Percentiles rank a stretch among this genome's conserved stretches.
Conservation (phyloP, 352 stramenopile species). For the Globisporangium canariense region DNA sequence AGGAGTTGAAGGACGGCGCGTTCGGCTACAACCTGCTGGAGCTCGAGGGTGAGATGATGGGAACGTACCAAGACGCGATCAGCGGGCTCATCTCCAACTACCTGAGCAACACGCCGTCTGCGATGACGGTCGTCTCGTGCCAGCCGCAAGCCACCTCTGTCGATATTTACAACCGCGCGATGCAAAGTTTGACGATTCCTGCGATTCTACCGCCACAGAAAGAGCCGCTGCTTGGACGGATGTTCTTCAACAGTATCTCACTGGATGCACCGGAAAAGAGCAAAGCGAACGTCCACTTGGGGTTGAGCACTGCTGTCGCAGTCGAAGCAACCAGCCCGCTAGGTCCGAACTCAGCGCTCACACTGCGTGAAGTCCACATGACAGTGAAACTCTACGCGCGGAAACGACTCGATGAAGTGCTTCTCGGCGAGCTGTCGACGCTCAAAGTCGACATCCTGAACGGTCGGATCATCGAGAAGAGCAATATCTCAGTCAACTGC, state of each 20-base stretch:
- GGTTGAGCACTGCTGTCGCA: slow-evolving; percentile 45
- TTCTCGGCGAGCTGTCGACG: slow-evolving; percentile 50
- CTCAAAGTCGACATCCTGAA: slow-evolving; percentile 51
- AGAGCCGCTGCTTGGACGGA: slow-evolving; percentile 50
- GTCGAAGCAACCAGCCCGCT: slow-evolving; percentile 73
- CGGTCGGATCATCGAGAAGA: slow-evolving; percentile 47
- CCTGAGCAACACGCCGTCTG: slow-evolving; percentile 50
- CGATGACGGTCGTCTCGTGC: slow-evolving; percentile 63
- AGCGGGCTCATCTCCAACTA: slow-evolving; percentile 78
- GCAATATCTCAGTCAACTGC: slow-evolving; percentile 74
- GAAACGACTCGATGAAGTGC: slow-evolving; percentile 22
- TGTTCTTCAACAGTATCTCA: slow-evolving; percentile 64
- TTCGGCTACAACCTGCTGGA: slow-evolving; percentile 72
- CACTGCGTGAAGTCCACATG: slow-evolving; percentile 59
- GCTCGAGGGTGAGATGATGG: slow-evolving; percentile 63
- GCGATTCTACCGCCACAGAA: slow-evolving; percentile 54
- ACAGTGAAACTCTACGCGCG: slow-evolving; percentile 44
- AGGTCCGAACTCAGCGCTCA: slow-evolving; percentile 51
- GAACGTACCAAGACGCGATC: slow-evolving; percentile 55
- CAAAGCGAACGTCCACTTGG: slow-evolving; percentile 42
- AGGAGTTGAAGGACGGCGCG: slow-evolving; percentile 24
- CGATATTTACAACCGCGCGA: slow-evolving; percentile 66
- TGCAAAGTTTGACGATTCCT: slow-evolving; percentile 70
- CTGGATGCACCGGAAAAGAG: slow-evolving; percentile 40
- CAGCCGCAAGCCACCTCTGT: slow-evolving; percentile 54